These are phyloP conservation scores for Fusarium lateritium DNA, from an alignment of 2,329 filamentous ascomycete species.

Conservation along the genomic window DNA sequence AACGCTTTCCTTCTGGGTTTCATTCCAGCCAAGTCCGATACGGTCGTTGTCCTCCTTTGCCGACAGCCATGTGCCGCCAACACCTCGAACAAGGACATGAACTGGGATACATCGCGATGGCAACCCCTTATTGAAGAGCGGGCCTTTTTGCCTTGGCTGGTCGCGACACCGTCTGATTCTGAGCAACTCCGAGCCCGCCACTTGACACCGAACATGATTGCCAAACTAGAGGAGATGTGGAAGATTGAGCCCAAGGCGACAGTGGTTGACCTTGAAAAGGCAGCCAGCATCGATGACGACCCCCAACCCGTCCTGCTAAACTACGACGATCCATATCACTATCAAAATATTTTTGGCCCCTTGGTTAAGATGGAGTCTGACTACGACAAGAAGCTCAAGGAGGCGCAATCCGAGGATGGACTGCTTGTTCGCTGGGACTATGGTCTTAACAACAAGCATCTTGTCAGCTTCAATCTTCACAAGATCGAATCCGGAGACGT, in stretches of 20 bases:
- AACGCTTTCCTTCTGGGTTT: conserved; percentile 98
- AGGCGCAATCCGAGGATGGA: conserved; percentile 97
- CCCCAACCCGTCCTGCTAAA: conserved; percentile 92
- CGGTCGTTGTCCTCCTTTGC: conserved; percentile 95
- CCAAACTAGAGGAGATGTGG: conserved; percentile 98
- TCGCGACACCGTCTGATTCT: conserved; percentile 88
- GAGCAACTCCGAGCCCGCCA: conserved; percentile 97
- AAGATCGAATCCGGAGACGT: conserved; percentile 98
- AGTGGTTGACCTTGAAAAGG: conserved; percentile 91
- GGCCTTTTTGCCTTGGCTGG: conserved; percentile 94
- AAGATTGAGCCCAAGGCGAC: conserved; percentile 94
- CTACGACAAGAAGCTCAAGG: conserved; percentile 98
- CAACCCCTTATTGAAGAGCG: conserved; percentile 97
- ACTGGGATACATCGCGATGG: conserved; percentile 98
- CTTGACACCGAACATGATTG: conserved; percentile 93
- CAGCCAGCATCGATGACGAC: conserved; percentile 92
- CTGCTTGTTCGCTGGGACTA: conserved; percentile 94
- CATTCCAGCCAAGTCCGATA: conserved; percentile 98
- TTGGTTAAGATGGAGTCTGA: conserved; percentile 99
- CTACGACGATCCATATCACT: conserved; percentile 98
- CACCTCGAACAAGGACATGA: conserved; percentile 99
- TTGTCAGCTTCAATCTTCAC: conserved; percentile 94
- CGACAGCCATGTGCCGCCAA: conserved; percentile 96
- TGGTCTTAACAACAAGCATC: conserved; percentile 96
- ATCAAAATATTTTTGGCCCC: conserved; percentile 98